These are phyloP conservation scores for Lactarius indigo DNA, from an alignment of 768 basidiomycete genomes.

Conservation along the genomic window DNA sequence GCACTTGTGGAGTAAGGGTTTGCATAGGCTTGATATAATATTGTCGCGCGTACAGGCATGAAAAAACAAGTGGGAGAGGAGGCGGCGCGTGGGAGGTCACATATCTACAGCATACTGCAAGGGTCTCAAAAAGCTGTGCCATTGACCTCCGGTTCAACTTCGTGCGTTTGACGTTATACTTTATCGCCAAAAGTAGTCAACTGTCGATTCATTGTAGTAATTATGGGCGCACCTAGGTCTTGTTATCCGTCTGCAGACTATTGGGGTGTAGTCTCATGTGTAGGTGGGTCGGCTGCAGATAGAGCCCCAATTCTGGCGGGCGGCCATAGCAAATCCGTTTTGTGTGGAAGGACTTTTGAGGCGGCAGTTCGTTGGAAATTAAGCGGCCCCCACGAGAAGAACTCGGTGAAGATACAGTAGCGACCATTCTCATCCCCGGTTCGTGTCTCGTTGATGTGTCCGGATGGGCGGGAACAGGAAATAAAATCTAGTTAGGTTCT, in stretches of 20 bases:
- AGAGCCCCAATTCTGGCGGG: background rate
- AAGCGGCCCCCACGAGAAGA: background rate
- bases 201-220: background rate
- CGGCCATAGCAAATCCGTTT: background rate
- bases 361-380: background rate
- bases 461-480: background rate
- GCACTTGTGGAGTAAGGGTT: no score
- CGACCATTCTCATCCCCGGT: background rate
- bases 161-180: constrained; percentile 96
- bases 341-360: background rate
- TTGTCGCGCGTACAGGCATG: no score
- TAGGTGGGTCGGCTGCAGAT: background rate
- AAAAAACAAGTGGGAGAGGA: no score
- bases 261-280: constrained; percentile 55
- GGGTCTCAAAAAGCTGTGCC: background rate
- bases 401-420: no score
- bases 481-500: background rate
- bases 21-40: no score
- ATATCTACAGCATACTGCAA: background rate
- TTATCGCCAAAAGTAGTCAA: constrained; percentile 3
- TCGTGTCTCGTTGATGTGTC: background rate
- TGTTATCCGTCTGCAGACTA: constrained; percentile 95
- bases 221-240: constrained; percentile 66
- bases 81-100: no score
- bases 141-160: constrained; percentile 64